Percentiles rank a stretch among this genome's conserved stretches.
Conservation (phyloP, 768 basidiomycete species). For the Mycena crocata region DNA sequence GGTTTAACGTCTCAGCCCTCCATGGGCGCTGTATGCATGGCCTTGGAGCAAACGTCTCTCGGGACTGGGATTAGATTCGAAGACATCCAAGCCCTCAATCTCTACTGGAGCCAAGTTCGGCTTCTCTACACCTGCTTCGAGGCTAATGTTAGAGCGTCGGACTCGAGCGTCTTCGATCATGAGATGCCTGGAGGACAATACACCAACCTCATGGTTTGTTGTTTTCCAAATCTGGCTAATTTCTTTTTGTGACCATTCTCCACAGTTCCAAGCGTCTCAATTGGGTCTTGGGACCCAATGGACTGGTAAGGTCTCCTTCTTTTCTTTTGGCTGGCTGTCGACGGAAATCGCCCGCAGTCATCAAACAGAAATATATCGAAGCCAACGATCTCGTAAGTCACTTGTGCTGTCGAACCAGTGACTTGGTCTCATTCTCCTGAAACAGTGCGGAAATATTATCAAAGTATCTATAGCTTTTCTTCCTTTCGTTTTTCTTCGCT, state of each 20-base stretch:
- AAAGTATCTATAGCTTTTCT: conserved; percentile 61
- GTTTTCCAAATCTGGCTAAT: conserved; percentile 19
- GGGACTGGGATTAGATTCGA: conserved; percentile 97
- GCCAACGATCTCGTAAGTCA: conserved; percentile 89
- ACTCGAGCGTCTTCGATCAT: conserved; percentile 98
- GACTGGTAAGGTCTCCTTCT: conserved; percentile 68
- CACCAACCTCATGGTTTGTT: conserved; percentile 90
- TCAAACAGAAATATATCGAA: conserved; percentile 99
- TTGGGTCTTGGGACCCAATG: conserved; percentile 97
- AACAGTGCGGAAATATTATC: conserved; percentile 94
- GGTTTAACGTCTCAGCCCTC: conserved; percentile 98
- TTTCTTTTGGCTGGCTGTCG: conserved; percentile 26
- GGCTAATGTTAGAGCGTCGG: conserved; percentile 96
- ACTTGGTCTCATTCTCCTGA: conserved; percentile 28
- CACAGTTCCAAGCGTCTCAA: conserved; percentile 97
- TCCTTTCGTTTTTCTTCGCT: neutral
- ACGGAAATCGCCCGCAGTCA: conserved; percentile 61
- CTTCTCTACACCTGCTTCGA: conserved; percentile 97
- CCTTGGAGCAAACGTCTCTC: conserved; percentile 92
- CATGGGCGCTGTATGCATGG: conserved; percentile 97
- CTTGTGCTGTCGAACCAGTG: conserved; percentile 14
- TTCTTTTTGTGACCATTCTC: conserved; percentile 30
- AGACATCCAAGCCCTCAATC: conserved; percentile 96
- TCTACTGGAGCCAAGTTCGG: conserved; percentile 98
- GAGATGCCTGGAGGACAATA: conserved; percentile 99